Percentiles rank a stretch among this genome's conserved stretches.
Conservation (phyloP, 805 yeast species). For the Yamadazyma nakazawae region DNA sequence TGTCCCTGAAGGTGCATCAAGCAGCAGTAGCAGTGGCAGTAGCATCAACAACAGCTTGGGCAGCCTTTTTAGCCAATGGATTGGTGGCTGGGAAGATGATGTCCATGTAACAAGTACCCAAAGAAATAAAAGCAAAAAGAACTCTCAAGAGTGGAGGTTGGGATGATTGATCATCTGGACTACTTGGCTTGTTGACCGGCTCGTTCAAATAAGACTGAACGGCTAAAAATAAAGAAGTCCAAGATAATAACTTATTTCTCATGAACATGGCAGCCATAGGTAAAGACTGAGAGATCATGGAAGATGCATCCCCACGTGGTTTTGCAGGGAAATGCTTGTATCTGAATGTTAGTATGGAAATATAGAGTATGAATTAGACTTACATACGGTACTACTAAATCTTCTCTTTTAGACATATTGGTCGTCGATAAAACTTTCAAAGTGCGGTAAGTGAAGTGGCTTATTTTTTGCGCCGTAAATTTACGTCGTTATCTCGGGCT, state of each 20-base stretch:
- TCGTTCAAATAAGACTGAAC: constrained; percentile 47
- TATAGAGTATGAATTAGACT: background rate
- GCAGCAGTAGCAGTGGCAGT: background rate
- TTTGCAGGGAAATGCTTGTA: constrained; percentile 50
- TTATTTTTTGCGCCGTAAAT: background rate
- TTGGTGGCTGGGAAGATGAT: constrained; percentile 43
- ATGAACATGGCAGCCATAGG: constrained; percentile 71
- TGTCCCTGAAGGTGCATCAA: background rate
- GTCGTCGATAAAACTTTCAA: background rate
- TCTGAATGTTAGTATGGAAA: constrained; percentile 19
- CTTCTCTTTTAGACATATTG: constrained; percentile 29
- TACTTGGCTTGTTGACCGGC: constrained; percentile 31
- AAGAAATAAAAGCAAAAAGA: constrained; percentile 43
- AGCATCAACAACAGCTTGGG: constrained; percentile 10
- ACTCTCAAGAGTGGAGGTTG: constrained; percentile 50
- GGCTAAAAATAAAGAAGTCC: constrained; percentile 54
- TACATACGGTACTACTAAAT: constrained; percentile 33
- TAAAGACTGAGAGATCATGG: constrained; percentile 51
- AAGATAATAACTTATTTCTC: constrained; percentile 53
- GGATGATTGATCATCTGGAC: constrained; percentile 15
- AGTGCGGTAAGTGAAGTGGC: background rate
- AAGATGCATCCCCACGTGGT: constrained; percentile 41
- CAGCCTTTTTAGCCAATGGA: constrained; percentile 26
- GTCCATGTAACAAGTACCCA: constrained; percentile 55
- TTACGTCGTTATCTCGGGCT: background rate